Percentiles rank a stretch among this genome's conserved stretches.
Evolutionary conservation across 179 eudicot genomes (phyloP).

Genomic region (Spergularia azorica): DNA sequence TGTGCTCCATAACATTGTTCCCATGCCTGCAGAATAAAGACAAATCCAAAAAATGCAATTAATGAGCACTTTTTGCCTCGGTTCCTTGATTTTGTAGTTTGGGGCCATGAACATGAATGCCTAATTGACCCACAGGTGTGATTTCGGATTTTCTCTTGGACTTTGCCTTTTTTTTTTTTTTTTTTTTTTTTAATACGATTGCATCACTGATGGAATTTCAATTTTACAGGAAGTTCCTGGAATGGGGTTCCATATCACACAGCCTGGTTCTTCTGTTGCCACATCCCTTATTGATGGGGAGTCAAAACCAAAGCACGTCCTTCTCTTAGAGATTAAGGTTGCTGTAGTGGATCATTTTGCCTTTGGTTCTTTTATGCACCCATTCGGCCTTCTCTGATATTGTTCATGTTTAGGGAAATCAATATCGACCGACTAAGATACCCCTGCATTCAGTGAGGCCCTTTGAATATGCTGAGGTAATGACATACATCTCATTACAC

Average conservation of each 20-base stretch:
- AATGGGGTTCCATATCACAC: conserved; percentile 99
- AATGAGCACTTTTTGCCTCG: conserved; percentile 97
- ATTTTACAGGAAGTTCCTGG: conserved; percentile 88
- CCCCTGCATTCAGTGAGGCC: conserved; percentile 93
- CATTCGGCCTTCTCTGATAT: conserved; percentile 10
- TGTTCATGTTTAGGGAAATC: conserved; percentile 72
- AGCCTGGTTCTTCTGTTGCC: conserved; percentile 99
- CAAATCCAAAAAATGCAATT: conserved; percentile 99
- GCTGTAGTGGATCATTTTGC: conserved; percentile 8
- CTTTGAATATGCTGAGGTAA: conserved; percentile 93
- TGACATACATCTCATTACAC: conserved; percentile 3
- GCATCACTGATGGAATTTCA: conserved; percentile 21
- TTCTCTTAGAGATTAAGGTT: conserved; percentile 98
- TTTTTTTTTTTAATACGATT: background rate
- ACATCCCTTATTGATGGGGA: conserved; percentile 98
- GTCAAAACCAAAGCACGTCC: conserved; percentile 93
- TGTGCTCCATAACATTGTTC: conserved; percentile 16
- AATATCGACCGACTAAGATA: conserved; percentile 98
- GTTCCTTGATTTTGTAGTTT: conserved; percentile 93
- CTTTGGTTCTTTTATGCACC: conserved; percentile 12
- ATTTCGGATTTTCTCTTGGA: conserved; percentile 7
- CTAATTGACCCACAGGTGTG: conserved; percentile 96
- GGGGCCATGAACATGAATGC: conserved; percentile 99
- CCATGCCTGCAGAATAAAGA: conserved; percentile 68
- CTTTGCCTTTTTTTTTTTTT: background rate